phyloP scores from a whole-genome alignment of 352 stramenopile genomes.

The Chrysophaeum taylorii region DNA sequence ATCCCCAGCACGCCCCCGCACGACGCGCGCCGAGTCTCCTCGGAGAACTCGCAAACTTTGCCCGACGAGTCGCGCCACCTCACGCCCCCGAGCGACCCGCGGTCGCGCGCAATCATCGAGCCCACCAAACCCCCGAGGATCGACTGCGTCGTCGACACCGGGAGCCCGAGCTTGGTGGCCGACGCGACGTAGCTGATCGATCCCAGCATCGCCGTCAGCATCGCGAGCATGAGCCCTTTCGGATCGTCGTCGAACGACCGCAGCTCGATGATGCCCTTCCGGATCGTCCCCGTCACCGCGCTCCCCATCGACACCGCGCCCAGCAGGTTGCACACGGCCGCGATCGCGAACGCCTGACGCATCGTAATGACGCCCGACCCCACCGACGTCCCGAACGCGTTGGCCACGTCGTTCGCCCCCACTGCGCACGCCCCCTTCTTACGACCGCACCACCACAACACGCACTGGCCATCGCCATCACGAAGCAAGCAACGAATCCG shows the following conservation, averaged over 20 bases:
- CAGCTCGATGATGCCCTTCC: constrained; percentile 34
- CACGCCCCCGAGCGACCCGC: not conserved
- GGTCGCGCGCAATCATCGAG: not conserved
- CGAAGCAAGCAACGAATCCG: not conserved
- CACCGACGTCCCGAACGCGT: constrained; percentile 44
- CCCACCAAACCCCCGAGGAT: constrained; percentile 44
- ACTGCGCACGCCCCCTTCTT: too few relatives aligned
- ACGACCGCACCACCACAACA: too few relatives aligned
- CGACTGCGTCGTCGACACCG: constrained; percentile 47
- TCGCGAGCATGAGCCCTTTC: constrained; percentile 32
- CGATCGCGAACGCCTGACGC: constrained; percentile 37
- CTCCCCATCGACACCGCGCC: constrained; percentile 44
- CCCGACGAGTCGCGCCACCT: not conserved
- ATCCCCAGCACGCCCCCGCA: not conserved
- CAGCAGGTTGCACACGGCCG: constrained; percentile 39
- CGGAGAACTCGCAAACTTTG: not conserved
- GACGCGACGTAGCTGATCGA: constrained; percentile 35
- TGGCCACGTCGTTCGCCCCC: constrained; percentile 48
- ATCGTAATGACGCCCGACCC: constrained; percentile 42
- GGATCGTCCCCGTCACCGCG: constrained; percentile 45
- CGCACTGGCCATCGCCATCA: not conserved
- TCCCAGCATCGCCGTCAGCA: constrained; percentile 37
- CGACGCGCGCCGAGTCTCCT: not conserved
- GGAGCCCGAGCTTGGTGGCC: constrained; percentile 36
- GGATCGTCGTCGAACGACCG: constrained; percentile 37